Percentiles rank a stretch among this genome's conserved stretches.
Evolutionary conservation across 371 early-diverging fungal genomes (phyloP).

Genomic region (Circinella umbellata): DNA sequence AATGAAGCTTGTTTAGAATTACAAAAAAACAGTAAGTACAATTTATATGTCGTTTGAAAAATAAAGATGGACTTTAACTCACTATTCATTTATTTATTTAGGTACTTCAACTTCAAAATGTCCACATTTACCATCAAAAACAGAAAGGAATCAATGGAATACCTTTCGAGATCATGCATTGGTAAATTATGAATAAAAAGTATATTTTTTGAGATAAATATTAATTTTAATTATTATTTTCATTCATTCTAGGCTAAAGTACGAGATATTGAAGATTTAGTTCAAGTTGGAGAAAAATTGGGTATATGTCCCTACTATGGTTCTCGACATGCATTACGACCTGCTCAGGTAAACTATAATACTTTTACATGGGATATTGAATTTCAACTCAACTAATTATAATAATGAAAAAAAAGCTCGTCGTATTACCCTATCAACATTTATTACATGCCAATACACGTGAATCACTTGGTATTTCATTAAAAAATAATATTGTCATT

Average conservation of each 20-base stretch:
- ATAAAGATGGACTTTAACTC: no score
- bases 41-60: no score
- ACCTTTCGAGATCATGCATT: constrained; percentile 66
- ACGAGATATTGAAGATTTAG: constrained; percentile 90
- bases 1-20: constrained; percentile 84
- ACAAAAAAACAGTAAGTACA: constrained; percentile 63
- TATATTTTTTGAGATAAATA: no score
- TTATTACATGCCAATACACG: constrained; percentile 77
- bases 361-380: not conserved
- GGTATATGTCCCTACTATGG: constrained; percentile 94
- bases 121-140: constrained; percentile 51
- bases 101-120: constrained; percentile 39
- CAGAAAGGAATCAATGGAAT: constrained; percentile 47
- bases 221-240: not conserved
- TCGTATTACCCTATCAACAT: constrained; percentile 89
- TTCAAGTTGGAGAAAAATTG: constrained; percentile 62
- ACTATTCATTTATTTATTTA: no score
- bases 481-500: constrained; percentile 79
- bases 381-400: no score
- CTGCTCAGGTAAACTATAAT: constrained; percentile 56
- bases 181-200: constrained; percentile 20
- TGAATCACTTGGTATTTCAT: constrained; percentile 75
- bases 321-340: constrained; percentile 61
- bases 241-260: constrained; percentile 44
- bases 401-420: constrained; percentile 44